Conservation (phyloP, 495 filamentous ascomycete genomes). For the Trichoderma erinaceum region DNA sequence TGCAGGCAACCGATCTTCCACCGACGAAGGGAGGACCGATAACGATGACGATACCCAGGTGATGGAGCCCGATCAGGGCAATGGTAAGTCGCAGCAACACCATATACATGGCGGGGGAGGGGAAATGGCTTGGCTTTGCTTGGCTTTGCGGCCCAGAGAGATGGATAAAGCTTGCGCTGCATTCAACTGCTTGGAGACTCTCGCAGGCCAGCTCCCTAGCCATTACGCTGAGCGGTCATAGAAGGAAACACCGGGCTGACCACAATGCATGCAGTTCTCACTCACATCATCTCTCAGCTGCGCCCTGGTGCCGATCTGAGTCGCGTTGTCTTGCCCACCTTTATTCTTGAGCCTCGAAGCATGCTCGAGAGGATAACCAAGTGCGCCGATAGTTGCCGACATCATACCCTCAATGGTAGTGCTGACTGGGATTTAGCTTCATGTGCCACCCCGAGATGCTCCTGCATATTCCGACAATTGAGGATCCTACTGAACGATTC, state of each 20-base stretch:
- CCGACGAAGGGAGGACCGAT: slow-evolving; percentile 31
- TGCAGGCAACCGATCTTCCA: slow-evolving; percentile 43
- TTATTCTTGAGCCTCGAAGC: slow-evolving; percentile 93
- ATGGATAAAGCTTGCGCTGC: not conserved
- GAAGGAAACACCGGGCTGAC: not conserved
- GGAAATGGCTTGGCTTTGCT: slow-evolving; percentile 7
- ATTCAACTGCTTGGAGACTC: no score
- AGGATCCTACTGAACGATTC: slow-evolving; percentile 88
- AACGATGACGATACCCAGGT: slow-evolving; percentile 67
- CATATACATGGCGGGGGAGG: slow-evolving; percentile 5
- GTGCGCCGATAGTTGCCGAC: slow-evolving; percentile 41
- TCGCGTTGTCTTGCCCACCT: slow-evolving; percentile 90
- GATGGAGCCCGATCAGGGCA: slow-evolving; percentile 71
- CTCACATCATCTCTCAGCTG: slow-evolving; percentile 94
- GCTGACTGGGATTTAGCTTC: slow-evolving; percentile 57
- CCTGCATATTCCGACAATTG: slow-evolving; percentile 75
- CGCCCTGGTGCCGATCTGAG: slow-evolving; percentile 92
- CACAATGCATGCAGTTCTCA: slow-evolving; percentile 55
- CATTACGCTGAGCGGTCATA: not conserved
- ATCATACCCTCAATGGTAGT: not conserved
- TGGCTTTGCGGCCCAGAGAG: not conserved
- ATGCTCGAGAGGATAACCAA: slow-evolving; percentile 99
- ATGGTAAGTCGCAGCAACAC: slow-evolving; percentile 40
- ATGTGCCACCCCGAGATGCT: slow-evolving; percentile 99
- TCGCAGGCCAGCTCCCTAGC: no score